Evolutionary conservation across 2,329 filamentous ascomycete genomes (phyloP), one percentile per base, ranked within the genome.

Genomic region (Colletotrichum acutatum): DNA sequence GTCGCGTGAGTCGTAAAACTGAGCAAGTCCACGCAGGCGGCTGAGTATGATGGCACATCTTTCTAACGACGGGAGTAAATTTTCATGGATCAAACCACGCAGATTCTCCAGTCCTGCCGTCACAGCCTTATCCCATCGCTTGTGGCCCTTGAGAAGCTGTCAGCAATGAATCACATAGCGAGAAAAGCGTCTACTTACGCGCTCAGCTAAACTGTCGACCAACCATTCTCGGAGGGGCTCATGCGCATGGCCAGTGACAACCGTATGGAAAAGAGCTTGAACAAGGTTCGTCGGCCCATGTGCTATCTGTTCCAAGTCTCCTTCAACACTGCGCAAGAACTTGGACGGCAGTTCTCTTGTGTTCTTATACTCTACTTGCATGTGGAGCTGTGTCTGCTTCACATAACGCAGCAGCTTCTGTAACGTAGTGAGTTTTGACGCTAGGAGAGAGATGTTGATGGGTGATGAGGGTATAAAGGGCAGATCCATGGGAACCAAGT

Each of bases 101-200:
- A 98, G 87, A 66, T 91, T 92, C 72, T 94, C 91, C 24, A 98
- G 92, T 1, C 95, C 94, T 4, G 91, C 90, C 1, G 90, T 88
- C 2, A 97, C 93, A 6, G 94, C 92, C 78, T 96, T 97, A 75
- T 98, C 95, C 97, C 97, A 99, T 61, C 97, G 89, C 82, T 98
- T 98, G 78, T 97, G 94, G 0, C 95, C 95, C 93, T 97, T 63
- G 24, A 26, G 22, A 1, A 24, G 19, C 34, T 66, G 58, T 72
- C 71, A 68, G 75, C 78, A 60, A 12, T 22, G 77, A 70, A 30
- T 52, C 68, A 75, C 64, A 65, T 53, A 72, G 4, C 14, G 37
- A 66, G 7, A 5, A 16, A 12, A 30, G n/a, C 26, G 34, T 32
- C 68, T 34, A 81, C 89, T 78, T 85, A 95, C 94, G 74, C 94